Evolutionary conservation across 2,329 filamentous ascomycete genomes (phyloP), one percentile per base, ranked within the genome.

Genomic region (Metarhizium robertsii): DNA sequence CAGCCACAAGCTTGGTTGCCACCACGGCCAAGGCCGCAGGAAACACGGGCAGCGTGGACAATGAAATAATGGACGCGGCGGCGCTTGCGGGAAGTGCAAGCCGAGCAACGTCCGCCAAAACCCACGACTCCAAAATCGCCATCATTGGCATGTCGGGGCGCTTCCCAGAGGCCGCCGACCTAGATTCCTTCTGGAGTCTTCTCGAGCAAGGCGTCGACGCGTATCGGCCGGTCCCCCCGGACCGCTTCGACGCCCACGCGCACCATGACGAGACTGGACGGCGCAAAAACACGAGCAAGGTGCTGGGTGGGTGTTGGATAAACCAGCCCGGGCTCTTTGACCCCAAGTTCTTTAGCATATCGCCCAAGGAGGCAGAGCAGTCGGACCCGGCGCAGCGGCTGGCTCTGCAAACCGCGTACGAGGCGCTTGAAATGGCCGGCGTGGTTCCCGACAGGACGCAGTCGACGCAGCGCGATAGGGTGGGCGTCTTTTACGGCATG

Each of bases 271-370:
- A 38, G 16, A 53, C 46, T 11, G 52, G 47, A 6, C 50, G 53
- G 16, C 14, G 7, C 25, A 50, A 30, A 7, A 56, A 56, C 14
- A 53, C 34, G 4, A 45, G 20, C 16, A 38, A 16, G 16, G 48
- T 45, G 11, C 30, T 18, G 13, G 29, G 50, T 20, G 55, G 55
- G 6, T 45, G 40, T 60, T 65, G 84, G 70, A 80, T 86, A 55
- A 79, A 85, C 49, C 77, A 85, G 61, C 82, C 83, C 0, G 81
- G 81, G 55, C 73, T 83, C 30, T 87, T 87, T 62, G 84, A 87
- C 60, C 79, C 82, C 30, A 73, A 79, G 2, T 87, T 87, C 72
- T 87, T 87, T 77, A 85, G 85, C 67, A 86, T 87, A 79, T 86
- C 83, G 53, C 84, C 84, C 5, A 79, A 82, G 58, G 85, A 87